Evolutionary conservation across 805 yeast genomes (phyloP), one percentile per base, ranked within the genome.

Genomic region (Metschnikowia noctiluminum): DNA sequence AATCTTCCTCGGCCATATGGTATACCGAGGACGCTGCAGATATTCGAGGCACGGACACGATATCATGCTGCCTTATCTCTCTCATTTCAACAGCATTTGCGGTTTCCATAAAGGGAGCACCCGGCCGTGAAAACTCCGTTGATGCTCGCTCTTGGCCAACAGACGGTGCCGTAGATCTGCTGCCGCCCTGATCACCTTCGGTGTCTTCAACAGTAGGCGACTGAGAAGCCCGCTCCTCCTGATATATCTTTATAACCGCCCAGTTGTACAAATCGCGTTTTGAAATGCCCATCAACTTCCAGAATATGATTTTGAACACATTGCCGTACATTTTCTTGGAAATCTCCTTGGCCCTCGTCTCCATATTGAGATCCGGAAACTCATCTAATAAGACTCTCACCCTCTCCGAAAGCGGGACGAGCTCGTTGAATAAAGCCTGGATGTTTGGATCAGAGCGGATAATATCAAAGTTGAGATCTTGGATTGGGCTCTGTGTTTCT

Each of bases 211-310:
- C 8, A 5, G 42, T 6, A 46, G 21, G 32, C 9, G 26, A 43
- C 42, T 16, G 36, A 35, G 46, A 35, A 39, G 50, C 50, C 48
- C 41, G 54, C 40, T 45, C 43, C 45, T 41, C 44, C 32, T 51
- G 58, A 42, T 48, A 56, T n/a, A 49, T 31, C 36, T 48, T 48
- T 44, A 56, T 46, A 14, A 81, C 81, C 13, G 78, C 80, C 69
- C 81, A 77, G 60, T 79, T 70, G 57, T 72, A 74, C 45, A 84
- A 55, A 51, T 83, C 81, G 8, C 61, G 55, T 42, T 59, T 68
- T 2, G 74, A 57, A 34, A 84, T 70, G 0, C 87, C 85, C 84
- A 84, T 79, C 5, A 79, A 27, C 36, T 61, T 62, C 85, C 87
- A 83, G 60, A 79, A 79, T 0, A 76, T 13, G 51, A 55, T 57